Evolutionary conservation across 345 rosid genomes (phyloP), one percentile per base, ranked within the genome.

Genomic region (Arabis alpina): DNA sequence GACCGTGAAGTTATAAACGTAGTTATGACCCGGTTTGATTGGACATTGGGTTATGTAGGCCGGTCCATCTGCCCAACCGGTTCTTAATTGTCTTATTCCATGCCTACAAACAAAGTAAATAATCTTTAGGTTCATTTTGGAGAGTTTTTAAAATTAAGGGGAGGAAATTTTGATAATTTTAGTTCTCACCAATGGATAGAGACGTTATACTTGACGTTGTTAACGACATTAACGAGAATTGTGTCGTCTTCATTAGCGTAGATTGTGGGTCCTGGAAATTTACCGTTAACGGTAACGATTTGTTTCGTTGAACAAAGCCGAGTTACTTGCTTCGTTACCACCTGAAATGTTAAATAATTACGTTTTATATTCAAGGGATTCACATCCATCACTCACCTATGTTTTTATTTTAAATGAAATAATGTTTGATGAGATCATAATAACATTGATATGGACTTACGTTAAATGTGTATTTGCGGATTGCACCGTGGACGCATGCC

Each of bases 11-110:
- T 90, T 90, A 83, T 93, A 87, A 0, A 87, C 71, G 55, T 63
- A 93, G 42, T 37, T 68, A 30, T 87, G 92, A 36, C 93, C 88
- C 8, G 96, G 88, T 69, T 86, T 88, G 34, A 93, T 83, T 8
- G 98, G 96, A 70, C 98, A 93, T 56, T 93, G 98, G 11, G 98
- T 93, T 70, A 93, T 85, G 77, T 84, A 93, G 0, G 98, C 98
- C 1, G 97, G 93, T 19, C 98, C 97, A 42, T 88, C 97, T 0
- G 97, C 92, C 98, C 97, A 93, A 5, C 94, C 87, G 1, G 87
- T 90, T 51, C 97, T 57, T 39, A 91, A 32, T 23, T 93, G 98
- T 57, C 84, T 77, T 4, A 93, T 64, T 15, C 97, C 97, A 56
- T 93, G 98, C 98, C 96, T 92, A 8, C 16, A 14, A 24, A 53